Conservation (phyloP, 441 rosid genomes). For the Raphanus hybrid region DNA sequence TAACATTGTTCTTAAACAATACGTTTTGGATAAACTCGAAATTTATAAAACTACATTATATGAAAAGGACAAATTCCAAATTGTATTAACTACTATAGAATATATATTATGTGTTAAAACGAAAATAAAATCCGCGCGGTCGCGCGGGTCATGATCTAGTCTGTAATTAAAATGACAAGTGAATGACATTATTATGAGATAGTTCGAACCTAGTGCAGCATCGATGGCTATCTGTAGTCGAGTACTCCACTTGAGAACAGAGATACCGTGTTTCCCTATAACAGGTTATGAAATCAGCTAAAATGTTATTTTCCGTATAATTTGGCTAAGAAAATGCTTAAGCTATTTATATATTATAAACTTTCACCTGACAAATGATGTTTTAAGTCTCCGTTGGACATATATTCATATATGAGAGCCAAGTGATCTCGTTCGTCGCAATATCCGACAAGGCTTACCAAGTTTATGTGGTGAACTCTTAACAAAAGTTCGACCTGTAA, state of each 20-base stretch:
- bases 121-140: too few relatives aligned
- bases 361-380: conserved; percentile 30
- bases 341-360: neutral
- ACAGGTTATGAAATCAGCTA: neutral
- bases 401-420: conserved; percentile 47
- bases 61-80: too few relatives aligned
- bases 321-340: neutral
- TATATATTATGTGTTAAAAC: too few relatives aligned
- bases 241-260: conserved; percentile 16
- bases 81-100: too few relatives aligned
- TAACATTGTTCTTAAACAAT: too few relatives aligned
- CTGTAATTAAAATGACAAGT: neutral
- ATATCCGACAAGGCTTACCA: conserved; percentile 44
- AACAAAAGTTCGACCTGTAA: conserved; percentile 40
- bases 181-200: neutral
- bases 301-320: neutral
- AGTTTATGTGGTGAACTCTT: conserved; percentile 44
- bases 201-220: conserved; percentile 17
- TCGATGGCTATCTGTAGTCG: conserved; percentile 22
- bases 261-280: neutral
- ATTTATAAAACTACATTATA: too few relatives aligned
- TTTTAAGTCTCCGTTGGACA: conserved; percentile 34
- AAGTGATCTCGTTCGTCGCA: conserved; percentile 40
- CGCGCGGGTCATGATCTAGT: too few relatives aligned
- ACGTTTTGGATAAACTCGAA: too few relatives aligned